These are phyloP conservation scores for Neofusicoccum sp. DNA, from an alignment of 2,329 filamentous ascomycete species.

Conservation along the genomic window DNA sequence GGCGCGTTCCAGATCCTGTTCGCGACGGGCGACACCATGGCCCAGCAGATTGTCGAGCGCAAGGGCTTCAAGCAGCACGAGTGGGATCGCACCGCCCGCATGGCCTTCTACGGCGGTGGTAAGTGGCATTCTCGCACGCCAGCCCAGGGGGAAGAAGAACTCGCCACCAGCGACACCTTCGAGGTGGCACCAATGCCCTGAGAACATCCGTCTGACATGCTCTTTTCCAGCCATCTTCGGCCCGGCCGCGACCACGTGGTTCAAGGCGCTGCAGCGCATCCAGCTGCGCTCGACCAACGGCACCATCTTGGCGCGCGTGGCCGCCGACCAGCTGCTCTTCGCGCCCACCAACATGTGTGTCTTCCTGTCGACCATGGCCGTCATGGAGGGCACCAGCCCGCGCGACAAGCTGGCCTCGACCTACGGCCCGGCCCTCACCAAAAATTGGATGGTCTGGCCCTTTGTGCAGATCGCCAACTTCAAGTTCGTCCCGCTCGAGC, in stretches of 20 bases:
- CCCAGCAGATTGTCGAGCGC: slow-evolving; percentile 88
- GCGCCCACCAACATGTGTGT: slow-evolving; percentile 79
- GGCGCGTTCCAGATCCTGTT: slow-evolving; percentile 68
- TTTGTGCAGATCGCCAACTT: slow-evolving; percentile 85
- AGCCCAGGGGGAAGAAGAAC: slow-evolving; percentile 32
- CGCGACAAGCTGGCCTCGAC: slow-evolving; percentile 71
- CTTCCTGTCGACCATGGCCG: slow-evolving; percentile 84
- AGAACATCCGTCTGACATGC: slow-evolving; percentile 24
- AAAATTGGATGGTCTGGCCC: slow-evolving; percentile 91
- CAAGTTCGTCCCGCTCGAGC: slow-evolving; percentile 78
- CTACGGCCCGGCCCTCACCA: slow-evolving; percentile 71
- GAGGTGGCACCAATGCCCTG: neutral
- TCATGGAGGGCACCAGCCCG: slow-evolving; percentile 69
- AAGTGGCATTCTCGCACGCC: slow-evolving; percentile 25
- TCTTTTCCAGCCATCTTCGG: slow-evolving; percentile 71
- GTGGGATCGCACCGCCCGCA: slow-evolving; percentile 69
- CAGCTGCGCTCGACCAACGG: slow-evolving; percentile 63
- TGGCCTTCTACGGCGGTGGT: slow-evolving; percentile 80
- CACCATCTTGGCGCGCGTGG: slow-evolving; percentile 77
- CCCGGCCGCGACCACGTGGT: slow-evolving; percentile 86
- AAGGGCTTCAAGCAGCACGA: slow-evolving; percentile 76
- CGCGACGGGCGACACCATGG: slow-evolving; percentile 85
- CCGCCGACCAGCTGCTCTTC: slow-evolving; percentile 76
- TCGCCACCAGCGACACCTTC: neutral
- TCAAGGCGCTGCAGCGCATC: slow-evolving; percentile 72